These are phyloP conservation scores for Eimeria tenella DNA, from an alignment of 169 alveolate species.

Conservation along the genomic window DNA sequence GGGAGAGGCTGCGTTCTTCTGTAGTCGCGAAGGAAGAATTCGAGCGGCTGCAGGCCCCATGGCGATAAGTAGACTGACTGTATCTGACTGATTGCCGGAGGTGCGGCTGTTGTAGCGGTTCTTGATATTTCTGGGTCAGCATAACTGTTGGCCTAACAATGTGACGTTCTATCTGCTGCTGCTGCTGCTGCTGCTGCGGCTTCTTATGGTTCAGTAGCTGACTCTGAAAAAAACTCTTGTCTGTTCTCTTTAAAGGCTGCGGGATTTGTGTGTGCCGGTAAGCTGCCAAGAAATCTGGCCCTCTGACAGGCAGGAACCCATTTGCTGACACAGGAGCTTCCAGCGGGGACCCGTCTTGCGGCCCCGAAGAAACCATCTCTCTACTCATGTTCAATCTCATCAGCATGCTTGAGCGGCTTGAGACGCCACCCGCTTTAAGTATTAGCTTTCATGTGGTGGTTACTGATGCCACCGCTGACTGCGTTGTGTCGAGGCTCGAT, in stretches of 20 bases:
- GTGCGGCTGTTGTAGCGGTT: not conserved
- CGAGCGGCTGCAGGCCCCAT: slow-evolving; percentile 5
- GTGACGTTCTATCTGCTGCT: not conserved
- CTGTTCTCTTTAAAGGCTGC: not conserved
- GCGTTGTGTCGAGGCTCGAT: no score
- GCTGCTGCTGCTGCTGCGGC: not conserved
- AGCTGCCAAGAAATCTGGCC: not conserved
- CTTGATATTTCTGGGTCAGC: not conserved
- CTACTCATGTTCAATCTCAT: not conserved
- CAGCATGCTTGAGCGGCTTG: not conserved
- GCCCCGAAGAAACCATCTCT: not conserved
- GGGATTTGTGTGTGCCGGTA: not conserved
- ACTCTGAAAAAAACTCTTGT: not conserved
- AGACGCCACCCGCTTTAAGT: no score
- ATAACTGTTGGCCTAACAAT: not conserved
- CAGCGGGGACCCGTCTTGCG: slow-evolving; percentile 5
- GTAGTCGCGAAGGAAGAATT: slow-evolving; percentile 10
- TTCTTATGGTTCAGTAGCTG: not conserved
- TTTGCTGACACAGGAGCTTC: not conserved
- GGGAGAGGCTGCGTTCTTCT: not conserved
- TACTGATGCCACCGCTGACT: no score
- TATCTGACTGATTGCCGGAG: not conserved
- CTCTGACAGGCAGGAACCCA: not conserved
- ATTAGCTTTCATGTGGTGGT: no score
- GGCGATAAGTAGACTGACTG: not conserved